Percentiles rank a stretch among this genome's conserved stretches.
These are phyloP conservation scores for Smallanthus sonchifolius DNA, from an alignment of 129 eudicot species.

Conservation along the genomic window DNA sequence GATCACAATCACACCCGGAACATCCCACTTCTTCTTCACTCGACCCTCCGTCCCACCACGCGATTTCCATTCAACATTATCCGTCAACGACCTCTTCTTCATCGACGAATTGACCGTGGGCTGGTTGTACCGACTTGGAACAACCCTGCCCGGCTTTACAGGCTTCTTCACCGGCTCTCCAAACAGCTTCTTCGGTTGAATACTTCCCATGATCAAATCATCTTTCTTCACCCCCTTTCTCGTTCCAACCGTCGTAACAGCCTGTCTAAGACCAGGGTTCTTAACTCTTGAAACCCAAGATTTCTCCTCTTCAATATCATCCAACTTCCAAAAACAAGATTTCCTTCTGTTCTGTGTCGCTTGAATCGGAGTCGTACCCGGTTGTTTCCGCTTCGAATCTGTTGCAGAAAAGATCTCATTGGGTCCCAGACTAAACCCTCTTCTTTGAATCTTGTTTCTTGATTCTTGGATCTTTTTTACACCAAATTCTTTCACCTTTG, in stretches of 20 bases:
- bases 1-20: constrained; percentile 60
- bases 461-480: constrained; percentile 42
- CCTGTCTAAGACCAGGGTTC: constrained; percentile 39
- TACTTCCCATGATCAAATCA: constrained; percentile 41
- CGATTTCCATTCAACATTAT: constrained; percentile 41
- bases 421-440: constrained; percentile 81
- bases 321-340: constrained; percentile 82
- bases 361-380: constrained; percentile 52
- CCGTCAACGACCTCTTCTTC: constrained; percentile 46
- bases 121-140: constrained; percentile 78
- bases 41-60: constrained; percentile 45
- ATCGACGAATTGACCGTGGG: constrained; percentile 36
- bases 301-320: constrained; percentile 66
- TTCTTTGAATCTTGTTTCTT: constrained; percentile 34
- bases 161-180: constrained; percentile 73
- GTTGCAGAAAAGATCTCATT: constrained; percentile 45
- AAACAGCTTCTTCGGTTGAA: constrained; percentile 88
- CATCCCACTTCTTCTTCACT: constrained; percentile 77
- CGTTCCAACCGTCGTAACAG: constrained; percentile 57
- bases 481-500: constrained; percentile 23
- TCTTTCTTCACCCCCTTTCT: constrained; percentile 63
- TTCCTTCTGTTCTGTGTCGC: constrained; percentile 51
- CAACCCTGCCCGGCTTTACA: constrained; percentile 65
- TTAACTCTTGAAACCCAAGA: constrained; percentile 37
- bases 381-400: constrained; percentile 28